Base-by-base conservation (phyloP, 805 yeast species). In the Candida maris region DNA sequence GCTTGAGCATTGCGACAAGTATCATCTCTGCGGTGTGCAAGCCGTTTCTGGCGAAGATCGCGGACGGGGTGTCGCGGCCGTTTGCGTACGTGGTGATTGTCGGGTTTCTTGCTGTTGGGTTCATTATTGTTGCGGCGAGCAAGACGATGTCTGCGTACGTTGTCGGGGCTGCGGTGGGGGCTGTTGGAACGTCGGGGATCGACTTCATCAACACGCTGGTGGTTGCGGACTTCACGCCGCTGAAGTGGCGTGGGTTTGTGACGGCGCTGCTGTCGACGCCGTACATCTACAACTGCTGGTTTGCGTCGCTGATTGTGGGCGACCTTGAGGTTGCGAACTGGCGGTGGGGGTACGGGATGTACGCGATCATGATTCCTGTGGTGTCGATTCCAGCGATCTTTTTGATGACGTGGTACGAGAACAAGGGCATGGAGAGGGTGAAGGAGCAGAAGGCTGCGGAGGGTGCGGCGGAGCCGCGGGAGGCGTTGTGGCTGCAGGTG, bases 341-440 rank as follows among this genome's bases (percentile, higher is more conserved):
- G 79, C 60, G 75, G 50, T 65, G 71, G 69, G 78, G 77, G 21
- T 70, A 68, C 44, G 75, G 75, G 32, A 63, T 70, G 65, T 71
- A 70, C 57, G 64, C 70, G 15, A 59, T 70, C 28, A 60, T 70
- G 19, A 56, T 66, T 34, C 74, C 75, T 4, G 65, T 57, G 5
- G 63, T 59, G 15, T 35, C 59, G 13, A 28, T 45, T 13, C 71
- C 71, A 20, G 61, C 61, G 15, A 50, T 64, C 13, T 27, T 39
- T 5, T 41, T 62, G 25, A 56, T 67, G 59, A 42, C 52, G 13
- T 61, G 51, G 37, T 45, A 59, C 42, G 68, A 65, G 29, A 50
- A 48, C 26, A 48, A 54, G 30, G 67, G 66, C 28, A 51, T 25
- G 14, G 12, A 21, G 8, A 8, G 12, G 24, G 10, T 21, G 24